A percentile compares a stretch with the other conserved stretches of the same genome.
Evolutionary conservation across 768 basidiomycete genomes (phyloP).

Genomic region (Terana coerulea): DNA sequence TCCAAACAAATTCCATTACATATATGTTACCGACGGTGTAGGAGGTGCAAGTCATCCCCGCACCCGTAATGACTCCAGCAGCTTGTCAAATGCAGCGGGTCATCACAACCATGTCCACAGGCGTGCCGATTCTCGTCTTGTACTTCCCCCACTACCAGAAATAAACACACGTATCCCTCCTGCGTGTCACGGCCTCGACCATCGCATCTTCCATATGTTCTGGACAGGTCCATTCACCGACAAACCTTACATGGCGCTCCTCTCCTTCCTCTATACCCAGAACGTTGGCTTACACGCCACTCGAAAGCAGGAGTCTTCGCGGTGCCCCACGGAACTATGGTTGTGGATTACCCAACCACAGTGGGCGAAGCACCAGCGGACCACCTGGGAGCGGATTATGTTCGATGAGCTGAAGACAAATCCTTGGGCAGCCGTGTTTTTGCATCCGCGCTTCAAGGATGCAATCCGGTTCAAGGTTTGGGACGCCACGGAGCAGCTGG

Average conservation of each 20-base stretch:
- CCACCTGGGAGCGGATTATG: conserved; percentile 71
- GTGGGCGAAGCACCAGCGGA: conserved; percentile 83
- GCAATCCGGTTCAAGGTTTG: conserved; percentile 94
- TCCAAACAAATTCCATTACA: conserved; percentile 53
- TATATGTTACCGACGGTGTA: conserved; percentile 40
- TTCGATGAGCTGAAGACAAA: conserved; percentile 75
- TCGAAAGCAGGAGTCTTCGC: conserved; percentile 22
- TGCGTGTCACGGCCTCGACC: conserved; percentile 84
- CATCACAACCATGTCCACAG: too few relatives aligned
- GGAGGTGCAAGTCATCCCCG: not conserved
- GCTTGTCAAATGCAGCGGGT: too few relatives aligned
- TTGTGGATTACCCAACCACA: conserved; percentile 90
- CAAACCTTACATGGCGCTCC: conserved; percentile 92
- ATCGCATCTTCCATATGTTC: conserved; percentile 96
- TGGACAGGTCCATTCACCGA: conserved; percentile 99
- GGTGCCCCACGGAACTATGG: conserved; percentile 93
- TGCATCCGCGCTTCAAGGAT: conserved; percentile 88
- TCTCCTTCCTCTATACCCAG: conserved; percentile 97
- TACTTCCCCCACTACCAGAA: conserved; percentile 43
- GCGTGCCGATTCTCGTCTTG: conserved; percentile 40
- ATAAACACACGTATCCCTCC: conserved; percentile 50
- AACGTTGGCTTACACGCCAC: conserved; percentile 81
- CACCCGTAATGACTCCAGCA: not conserved
- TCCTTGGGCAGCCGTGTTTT: conserved; percentile 93
- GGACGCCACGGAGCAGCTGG: conserved; percentile 97